phyloP scores from a whole-genome alignment of 352 stramenopile genomes.

The Thraustochytrium aureum region DNA sequence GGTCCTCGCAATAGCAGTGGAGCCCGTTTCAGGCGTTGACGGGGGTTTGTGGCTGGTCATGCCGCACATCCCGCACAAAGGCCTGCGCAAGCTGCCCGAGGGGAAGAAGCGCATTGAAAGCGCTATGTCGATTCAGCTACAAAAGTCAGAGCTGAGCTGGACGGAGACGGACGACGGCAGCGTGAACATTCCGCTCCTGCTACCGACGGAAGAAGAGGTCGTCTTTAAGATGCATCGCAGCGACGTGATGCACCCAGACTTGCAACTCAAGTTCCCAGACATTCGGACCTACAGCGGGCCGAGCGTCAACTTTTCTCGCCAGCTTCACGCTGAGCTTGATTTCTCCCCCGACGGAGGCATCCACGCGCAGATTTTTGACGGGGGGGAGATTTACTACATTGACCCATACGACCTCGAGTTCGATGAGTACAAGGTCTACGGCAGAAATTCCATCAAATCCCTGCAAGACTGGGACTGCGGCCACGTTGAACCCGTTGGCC shows the following conservation, averaged over 20 bases:
- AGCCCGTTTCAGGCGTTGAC: too few relatives aligned
- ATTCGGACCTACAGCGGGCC: not conserved
- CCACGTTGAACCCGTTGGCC: not conserved
- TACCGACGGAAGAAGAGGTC: not conserved
- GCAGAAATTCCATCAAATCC: not conserved
- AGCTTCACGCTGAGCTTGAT: not conserved
- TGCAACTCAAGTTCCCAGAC: not conserved
- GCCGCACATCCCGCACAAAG: too few relatives aligned
- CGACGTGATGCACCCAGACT: not conserved
- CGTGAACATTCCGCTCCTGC: not conserved
- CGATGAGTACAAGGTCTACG: constrained; percentile 7
- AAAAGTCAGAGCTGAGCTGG: not conserved
- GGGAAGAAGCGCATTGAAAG: not conserved
- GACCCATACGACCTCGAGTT: not conserved
- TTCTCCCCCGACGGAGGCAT: not conserved
- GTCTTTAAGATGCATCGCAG: not conserved
- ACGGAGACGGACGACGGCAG: not conserved
- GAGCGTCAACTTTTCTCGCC: not conserved
- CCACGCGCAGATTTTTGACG: not conserved
- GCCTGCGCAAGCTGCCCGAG: too few relatives aligned
- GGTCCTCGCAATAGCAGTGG: too few relatives aligned
- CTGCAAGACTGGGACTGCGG: not conserved
- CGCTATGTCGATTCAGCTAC: not conserved
- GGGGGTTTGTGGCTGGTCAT: too few relatives aligned
- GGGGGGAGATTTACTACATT: constrained; percentile 3